These are phyloP conservation scores for Penicillium ochrochloron DNA, from an alignment of 495 filamentous ascomycete genomes.

Conservation along the genomic window DNA sequence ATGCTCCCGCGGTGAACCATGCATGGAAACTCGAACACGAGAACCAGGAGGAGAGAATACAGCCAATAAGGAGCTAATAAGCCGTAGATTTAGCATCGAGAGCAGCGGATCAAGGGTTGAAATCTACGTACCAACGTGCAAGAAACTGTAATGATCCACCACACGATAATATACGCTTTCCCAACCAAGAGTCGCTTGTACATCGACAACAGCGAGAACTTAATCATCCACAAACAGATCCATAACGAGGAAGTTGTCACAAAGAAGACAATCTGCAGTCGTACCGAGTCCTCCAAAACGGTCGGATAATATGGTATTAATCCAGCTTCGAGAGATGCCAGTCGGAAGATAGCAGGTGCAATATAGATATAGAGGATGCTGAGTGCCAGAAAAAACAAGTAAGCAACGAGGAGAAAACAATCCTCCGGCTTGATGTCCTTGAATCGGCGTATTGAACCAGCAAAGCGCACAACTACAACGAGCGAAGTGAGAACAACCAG, in stretches of 20 bases:
- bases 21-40: constrained; percentile 42
- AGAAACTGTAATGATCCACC: constrained; percentile 34
- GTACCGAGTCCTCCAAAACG: constrained; percentile 26
- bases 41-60: constrained; percentile 42
- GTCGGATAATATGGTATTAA: not conserved
- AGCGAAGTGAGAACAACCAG: constrained; percentile 37
- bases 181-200: constrained; percentile 45
- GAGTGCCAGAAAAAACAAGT: constrained; percentile 37
- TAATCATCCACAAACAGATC: constrained; percentile 52
- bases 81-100: not conserved
- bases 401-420: constrained; percentile 33
- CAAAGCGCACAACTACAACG: constrained; percentile 30
- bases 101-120: not conserved
- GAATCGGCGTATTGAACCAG: constrained; percentile 14
- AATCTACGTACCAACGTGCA: not conserved
- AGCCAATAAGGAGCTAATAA: constrained; percentile 39
- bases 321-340: constrained; percentile 12
- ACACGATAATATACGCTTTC: constrained; percentile 24
- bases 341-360: constrained; percentile 34
- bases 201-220: constrained; percentile 49
- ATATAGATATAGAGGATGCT: constrained; percentile 42
- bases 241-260: constrained; percentile 49
- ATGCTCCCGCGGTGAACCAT: constrained; percentile 45
- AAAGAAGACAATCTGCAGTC: constrained; percentile 46
- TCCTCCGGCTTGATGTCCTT: constrained; percentile 37